Conservation (phyloP, 768 basidiomycete species). For the Pholiota molesta region DNA sequence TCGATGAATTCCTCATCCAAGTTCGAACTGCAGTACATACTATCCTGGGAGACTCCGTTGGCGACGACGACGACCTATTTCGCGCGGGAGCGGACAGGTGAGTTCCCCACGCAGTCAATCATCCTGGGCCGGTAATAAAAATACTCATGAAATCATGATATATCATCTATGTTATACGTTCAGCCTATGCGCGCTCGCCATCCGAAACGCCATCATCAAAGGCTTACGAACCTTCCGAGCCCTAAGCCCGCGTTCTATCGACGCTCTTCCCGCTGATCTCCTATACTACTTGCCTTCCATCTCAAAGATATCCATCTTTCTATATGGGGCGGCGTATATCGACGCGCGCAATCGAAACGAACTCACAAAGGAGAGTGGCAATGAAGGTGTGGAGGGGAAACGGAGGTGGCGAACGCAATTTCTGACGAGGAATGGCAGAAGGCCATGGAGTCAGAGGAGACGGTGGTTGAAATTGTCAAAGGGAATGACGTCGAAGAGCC, state of each 20-base stretch:
- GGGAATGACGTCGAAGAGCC: not conserved
- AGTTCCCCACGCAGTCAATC: not conserved
- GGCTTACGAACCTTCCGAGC: not conserved
- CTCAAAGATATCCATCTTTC: conserved; percentile 4
- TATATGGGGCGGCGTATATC: not conserved
- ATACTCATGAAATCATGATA: not conserved
- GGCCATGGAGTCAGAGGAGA: conserved; percentile 2
- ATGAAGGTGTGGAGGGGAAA: too few species aligned
- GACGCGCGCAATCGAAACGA: not conserved
- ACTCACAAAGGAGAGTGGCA: too few species aligned
- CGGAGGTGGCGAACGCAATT: too few species aligned
- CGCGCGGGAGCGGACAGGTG: conserved; percentile 7
- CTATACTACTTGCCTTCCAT: conserved; percentile 5
- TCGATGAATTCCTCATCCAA: not conserved
- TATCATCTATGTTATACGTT: too few species aligned
- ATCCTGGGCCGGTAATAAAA: too few species aligned
- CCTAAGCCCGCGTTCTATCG: not conserved
- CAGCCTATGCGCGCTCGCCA: conserved; percentile 6
- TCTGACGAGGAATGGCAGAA: conserved; percentile 5
- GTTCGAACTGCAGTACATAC: not conserved
- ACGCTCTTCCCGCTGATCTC: not conserved
- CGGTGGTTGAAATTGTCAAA: not conserved
- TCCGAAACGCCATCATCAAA: not conserved
- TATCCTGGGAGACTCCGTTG: not conserved
- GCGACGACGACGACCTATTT: conserved; percentile 4